Base-by-base conservation (phyloP, 306 rosid genomes). In the Clitoria ternatea region DNA sequence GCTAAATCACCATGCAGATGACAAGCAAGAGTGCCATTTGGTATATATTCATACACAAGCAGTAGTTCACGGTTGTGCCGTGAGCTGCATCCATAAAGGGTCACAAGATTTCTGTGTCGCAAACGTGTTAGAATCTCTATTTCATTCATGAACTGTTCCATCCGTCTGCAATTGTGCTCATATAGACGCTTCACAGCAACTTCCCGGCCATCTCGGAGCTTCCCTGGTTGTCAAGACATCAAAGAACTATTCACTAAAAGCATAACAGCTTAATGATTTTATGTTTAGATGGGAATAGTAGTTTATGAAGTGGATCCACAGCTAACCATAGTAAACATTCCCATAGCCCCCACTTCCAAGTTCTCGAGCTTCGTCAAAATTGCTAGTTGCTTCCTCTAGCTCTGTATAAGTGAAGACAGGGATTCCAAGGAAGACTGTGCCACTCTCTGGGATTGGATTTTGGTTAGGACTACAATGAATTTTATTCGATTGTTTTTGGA, bases 21-120 rank as follows among this genome's bases (percentile, higher is more conserved):
- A 69, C 75, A 79, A 4, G 85, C 83, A 52, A 87, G 75, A 0
- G 85, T 80, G 12, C 88, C 88, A 33, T 84, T 86, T 42, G 83
- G 56, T 36, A 36, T 8, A 36, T 36, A 36, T 36, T 36, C 40
- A 36, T 36, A 36, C 40, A 36, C 40, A 36, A 36, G 40, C 40
- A 36, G 40, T 36, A 36, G 40, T 8, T 7, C 13, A 3, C 44
- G 44, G 44, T 4, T 53, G 61, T 18, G 83, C 47, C 44, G 70
- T 7, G 87, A 84, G 49, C 84, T 87, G 72, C 76, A 80, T 44
- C 92, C 92, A 61, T 78, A 87, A 8, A 87, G 89, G 71, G 82
- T 57, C 19, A 87, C 87, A 7, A 87, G 80, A 47, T 82, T 79
- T 61, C 3, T 47, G 37, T 87, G 92, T 68, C 79, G 80, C 26